These are phyloP conservation scores for Rhodotorula diobovata DNA, from an alignment of 768 basidiomycete genomes.

Conservation along the genomic window DNA sequence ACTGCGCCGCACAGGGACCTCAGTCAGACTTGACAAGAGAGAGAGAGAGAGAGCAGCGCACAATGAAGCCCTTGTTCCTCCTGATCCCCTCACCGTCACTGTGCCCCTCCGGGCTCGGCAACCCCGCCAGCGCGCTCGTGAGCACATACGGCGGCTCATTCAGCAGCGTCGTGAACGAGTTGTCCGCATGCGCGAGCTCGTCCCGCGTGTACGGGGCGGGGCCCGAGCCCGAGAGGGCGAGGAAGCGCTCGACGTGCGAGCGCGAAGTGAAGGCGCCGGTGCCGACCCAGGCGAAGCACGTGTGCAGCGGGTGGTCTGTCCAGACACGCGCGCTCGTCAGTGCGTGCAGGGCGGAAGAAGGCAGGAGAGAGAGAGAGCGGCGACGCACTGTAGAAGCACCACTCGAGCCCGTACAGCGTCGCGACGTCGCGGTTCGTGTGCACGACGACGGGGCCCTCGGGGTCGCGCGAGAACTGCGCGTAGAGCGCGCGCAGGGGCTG, in stretches of 20 bases:
- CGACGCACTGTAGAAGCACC: constrained; percentile 42
- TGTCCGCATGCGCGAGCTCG: constrained; percentile 39
- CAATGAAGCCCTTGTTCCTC: constrained; percentile 40
- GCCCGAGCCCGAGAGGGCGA: constrained; percentile 10
- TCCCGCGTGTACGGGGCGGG: constrained; percentile 1
- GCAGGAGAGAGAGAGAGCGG: background rate
- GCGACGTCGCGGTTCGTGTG: constrained; percentile 28
- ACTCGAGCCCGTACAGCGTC: constrained; percentile 33
- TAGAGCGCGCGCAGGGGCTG: constrained; percentile 30
- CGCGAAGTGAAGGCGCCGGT: constrained; percentile 38
- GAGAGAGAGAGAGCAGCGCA: background rate
- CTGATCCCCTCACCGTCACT: constrained; percentile 28
- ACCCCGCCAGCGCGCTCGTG: background rate
- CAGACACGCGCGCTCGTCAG: no score
- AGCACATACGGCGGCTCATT: constrained; percentile 38
- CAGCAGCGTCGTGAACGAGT: constrained; percentile 36
- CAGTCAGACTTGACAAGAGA: background rate
- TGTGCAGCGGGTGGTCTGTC: constrained; percentile 35
- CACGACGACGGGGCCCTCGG: constrained; percentile 32
- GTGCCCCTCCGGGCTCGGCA: constrained; percentile 22
- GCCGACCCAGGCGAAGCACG: constrained; percentile 42
- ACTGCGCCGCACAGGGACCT: background rate
- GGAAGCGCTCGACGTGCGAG: constrained; percentile 22
- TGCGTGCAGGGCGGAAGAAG: no score
- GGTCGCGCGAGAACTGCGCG: constrained; percentile 38